A percentile compares a stretch with the other conserved stretches of the same genome.
These are phyloP conservation scores for Magnolia officinalis DNA, from an alignment of 164 flowering plant species.

Conservation along the genomic window DNA sequence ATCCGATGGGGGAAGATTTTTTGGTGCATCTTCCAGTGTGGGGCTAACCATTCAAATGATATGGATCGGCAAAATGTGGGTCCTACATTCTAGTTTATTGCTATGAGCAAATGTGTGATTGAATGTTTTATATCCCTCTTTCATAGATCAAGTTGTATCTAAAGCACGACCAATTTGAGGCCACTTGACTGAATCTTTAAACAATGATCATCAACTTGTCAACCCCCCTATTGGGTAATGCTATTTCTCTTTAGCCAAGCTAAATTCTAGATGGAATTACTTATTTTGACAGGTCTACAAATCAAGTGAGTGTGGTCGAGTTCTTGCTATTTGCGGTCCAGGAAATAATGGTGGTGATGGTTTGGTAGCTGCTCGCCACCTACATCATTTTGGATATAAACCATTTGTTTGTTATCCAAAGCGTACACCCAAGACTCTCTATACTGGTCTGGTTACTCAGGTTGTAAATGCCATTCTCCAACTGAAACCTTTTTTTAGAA, in stretches of 20 bases:
- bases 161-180: neutral
- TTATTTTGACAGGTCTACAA: conserved; percentile 58
- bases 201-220: neutral
- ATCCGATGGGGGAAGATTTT: neutral
- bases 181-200: too few relatives aligned
- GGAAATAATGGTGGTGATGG: conserved; percentile 99
- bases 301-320: conserved; percentile 56
- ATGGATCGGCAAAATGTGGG: neutral
- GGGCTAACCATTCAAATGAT: neutral
- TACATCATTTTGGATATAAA: conserved; percentile 89
- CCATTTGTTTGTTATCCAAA: conserved; percentile 83
- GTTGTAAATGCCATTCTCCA: conserved; percentile 24
- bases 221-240: neutral
- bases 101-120: neutral
- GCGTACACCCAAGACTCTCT: conserved; percentile 78
- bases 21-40: neutral
- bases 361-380: conserved; percentile 94
- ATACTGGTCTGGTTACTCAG: conserved; percentile 84
- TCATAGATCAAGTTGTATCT: neutral
- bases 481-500: conserved; percentile 1
- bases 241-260: neutral
- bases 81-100: neutral
- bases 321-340: conserved; percentile 94
- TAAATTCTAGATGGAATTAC: neutral
- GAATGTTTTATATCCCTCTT: neutral